phyloP scores from a whole-genome alignment of 169 alveolate species.

The Pseudocohnilembus persalinus region DNA sequence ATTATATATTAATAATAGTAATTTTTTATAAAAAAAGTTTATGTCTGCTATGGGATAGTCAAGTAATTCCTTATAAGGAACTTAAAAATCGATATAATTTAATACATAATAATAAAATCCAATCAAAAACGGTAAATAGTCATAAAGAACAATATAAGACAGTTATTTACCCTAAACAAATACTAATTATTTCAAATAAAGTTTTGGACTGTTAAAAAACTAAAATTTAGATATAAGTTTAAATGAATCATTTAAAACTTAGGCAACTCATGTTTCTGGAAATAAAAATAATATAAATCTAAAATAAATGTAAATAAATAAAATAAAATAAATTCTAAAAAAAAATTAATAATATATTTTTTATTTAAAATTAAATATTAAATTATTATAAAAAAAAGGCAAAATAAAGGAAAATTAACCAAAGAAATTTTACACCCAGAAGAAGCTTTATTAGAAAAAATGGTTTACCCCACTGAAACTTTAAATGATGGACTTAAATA shows the following conservation, averaged over 20 bases:
- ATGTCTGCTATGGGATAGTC: too few species aligned
- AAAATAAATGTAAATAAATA: background rate
- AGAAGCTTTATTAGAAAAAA: slow-evolving; percentile 18
- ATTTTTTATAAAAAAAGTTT: too few species aligned
- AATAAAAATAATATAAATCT: background rate
- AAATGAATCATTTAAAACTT: slow-evolving; percentile 8
- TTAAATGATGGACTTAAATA: slow-evolving; percentile 3
- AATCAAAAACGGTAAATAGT: too few species aligned
- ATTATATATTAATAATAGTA: too few species aligned
- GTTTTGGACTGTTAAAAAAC: background rate
- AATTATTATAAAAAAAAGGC: slow-evolving; percentile 17
- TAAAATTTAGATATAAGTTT: background rate
- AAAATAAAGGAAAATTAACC: slow-evolving; percentile 18
- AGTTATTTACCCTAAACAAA: too few species aligned
- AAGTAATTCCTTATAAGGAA: too few species aligned
- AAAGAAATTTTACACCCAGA: slow-evolving; percentile 50
- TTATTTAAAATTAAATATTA: slow-evolving; percentile 14
- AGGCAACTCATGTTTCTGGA: slow-evolving; percentile 19
- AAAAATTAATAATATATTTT: slow-evolving; percentile 15
- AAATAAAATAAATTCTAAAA: background rate
- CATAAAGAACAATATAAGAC: too few species aligned
- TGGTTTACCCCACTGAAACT: background rate
- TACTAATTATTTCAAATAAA: too few species aligned
- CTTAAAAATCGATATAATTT: too few species aligned
- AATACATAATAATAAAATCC: too few species aligned